phyloP scores from a whole-genome alignment of 768 basidiomycete genomes.

The Nidularia sp. region DNA sequence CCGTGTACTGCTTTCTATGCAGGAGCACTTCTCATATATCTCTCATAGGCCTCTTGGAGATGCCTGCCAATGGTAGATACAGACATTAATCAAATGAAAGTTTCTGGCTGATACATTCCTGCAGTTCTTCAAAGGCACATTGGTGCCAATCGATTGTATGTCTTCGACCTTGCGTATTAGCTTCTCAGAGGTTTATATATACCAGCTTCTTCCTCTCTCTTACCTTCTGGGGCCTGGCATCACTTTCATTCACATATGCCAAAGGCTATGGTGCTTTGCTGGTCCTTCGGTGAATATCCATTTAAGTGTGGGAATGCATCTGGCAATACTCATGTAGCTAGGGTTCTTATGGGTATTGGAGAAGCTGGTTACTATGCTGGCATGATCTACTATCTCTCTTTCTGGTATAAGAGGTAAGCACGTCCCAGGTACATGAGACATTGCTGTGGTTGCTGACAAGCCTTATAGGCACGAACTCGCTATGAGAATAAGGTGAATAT shows the following conservation, averaged over 20 bases:
- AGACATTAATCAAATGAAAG: neutral
- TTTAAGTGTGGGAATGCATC: neutral
- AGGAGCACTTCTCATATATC: too few relatives aligned
- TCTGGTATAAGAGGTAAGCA: slow-evolving; percentile 46
- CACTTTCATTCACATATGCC: slow-evolving; percentile 49
- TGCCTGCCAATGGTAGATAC: slow-evolving; percentile 46
- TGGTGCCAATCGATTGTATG: slow-evolving; percentile 55
- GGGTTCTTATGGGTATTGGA: slow-evolving; percentile 57
- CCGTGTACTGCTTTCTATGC: slow-evolving; percentile 4
- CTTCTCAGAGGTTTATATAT: neutral
- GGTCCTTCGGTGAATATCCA: slow-evolving; percentile 33
- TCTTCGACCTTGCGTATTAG: neutral
- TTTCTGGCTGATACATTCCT: neutral
- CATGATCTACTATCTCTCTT: slow-evolving; percentile 59
- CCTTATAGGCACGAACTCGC: slow-evolving; percentile 41
- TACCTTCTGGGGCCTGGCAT: slow-evolving; percentile 48
- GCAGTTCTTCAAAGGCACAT: slow-evolving; percentile 52
- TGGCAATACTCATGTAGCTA: slow-evolving; percentile 9
- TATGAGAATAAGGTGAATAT: slow-evolving; percentile 38
- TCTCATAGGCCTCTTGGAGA: slow-evolving; percentile 43
- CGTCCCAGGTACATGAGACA: neutral
- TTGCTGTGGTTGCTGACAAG: too few relatives aligned
- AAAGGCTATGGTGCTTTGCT: slow-evolving; percentile 49
- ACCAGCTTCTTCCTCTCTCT: slow-evolving; percentile 51
- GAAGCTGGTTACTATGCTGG: slow-evolving; percentile 60